Evolutionary conservation across 495 filamentous ascomycete genomes (phyloP).

Genomic region (Aspergillus diversus): DNA sequence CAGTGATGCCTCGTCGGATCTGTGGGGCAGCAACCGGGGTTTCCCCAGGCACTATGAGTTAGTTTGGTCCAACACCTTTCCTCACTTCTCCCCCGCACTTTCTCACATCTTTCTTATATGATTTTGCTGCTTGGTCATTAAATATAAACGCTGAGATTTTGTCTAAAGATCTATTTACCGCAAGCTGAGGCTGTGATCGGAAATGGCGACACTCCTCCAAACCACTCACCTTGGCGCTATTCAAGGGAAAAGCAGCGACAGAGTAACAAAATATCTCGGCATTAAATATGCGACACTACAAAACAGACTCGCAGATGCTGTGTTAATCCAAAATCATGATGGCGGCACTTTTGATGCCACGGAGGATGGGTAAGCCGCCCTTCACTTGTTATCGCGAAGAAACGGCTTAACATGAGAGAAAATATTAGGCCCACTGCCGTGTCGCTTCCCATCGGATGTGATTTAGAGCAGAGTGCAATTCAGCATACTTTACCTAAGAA

Average conservation of each 20-base stretch:
- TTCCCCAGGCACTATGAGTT: background rate
- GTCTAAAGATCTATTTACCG: too few relatives aligned
- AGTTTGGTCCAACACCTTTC: background rate
- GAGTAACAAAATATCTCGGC: conserved; percentile 36
- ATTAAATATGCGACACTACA: conserved; percentile 41
- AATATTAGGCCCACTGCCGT: conserved; percentile 31
- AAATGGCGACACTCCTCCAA: conserved; percentile 23
- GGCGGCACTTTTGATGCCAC: conserved; percentile 33
- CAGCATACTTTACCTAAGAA: conserved; percentile 37
- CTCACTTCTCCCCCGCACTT: too few relatives aligned
- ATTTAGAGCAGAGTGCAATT: conserved; percentile 31
- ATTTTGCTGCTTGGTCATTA: background rate
- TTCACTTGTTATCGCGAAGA: too few relatives aligned
- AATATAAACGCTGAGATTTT: background rate
- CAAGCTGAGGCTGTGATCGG: background rate
- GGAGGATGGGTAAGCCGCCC: conserved; percentile 30
- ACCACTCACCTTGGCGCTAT: conserved; percentile 28
- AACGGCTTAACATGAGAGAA: too few relatives aligned
- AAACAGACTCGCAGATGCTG: conserved; percentile 35
- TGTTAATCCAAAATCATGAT: conserved; percentile 28
- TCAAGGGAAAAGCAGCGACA: conserved; percentile 26
- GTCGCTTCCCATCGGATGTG: conserved; percentile 30
- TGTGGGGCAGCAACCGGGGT: conserved; percentile 1
- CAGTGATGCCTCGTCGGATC: background rate
- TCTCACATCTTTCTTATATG: too few relatives aligned